Evolutionary conservation across 805 yeast species (phyloP), one percentile per base, ranked within the genome.

Genomic region (Huiozyma sinensis): DNA sequence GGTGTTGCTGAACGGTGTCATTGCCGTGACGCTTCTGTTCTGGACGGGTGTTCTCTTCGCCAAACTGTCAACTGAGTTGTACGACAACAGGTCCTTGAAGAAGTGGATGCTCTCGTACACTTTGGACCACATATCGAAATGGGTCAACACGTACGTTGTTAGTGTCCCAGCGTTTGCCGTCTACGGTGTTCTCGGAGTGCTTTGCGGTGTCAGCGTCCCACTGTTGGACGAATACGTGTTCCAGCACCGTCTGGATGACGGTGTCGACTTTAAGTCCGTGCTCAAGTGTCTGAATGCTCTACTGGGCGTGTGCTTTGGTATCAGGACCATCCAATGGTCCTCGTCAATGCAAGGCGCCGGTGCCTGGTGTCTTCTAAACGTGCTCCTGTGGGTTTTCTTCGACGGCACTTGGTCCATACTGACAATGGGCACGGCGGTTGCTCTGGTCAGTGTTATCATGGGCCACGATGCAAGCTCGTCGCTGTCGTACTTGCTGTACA

Each of bases 251-350:
- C 33, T 29, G 17, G 29, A 38, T 12, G 28, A 36, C 31, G 34
- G 36, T 24, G 28, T 32, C 4, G 41, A 46, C n/a, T 32, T 48
- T 1, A 40, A 40, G 30, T 24, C 57, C 12, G 50, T 59, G 3
- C 46, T 58, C 28, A 55, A 50, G 40, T 49, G 50, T 44, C 49
- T 50, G 13, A 74, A 81, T 44, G 81, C 86, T 3, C 72, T 82
- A 52, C 63, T 83, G 37, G 94, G 94, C 3, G 73, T 83, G 33
- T 71, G 79, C 5, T 83, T 78, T 54, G 87, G 86, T 27, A 71
- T 83, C 32, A 71, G 84, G 51, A 78, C 76, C 50, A 67, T 80
- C 34, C 81, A 79, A 52, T 83, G 90, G 90, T 63, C 71, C 40
- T 73, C 82, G 0, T 71, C 79, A 13, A 62, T 77, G 37, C 88